Evolutionary conservation across 78 protist species (phyloP).

Genomic region (Dictyostelium firmibasis): DNA sequence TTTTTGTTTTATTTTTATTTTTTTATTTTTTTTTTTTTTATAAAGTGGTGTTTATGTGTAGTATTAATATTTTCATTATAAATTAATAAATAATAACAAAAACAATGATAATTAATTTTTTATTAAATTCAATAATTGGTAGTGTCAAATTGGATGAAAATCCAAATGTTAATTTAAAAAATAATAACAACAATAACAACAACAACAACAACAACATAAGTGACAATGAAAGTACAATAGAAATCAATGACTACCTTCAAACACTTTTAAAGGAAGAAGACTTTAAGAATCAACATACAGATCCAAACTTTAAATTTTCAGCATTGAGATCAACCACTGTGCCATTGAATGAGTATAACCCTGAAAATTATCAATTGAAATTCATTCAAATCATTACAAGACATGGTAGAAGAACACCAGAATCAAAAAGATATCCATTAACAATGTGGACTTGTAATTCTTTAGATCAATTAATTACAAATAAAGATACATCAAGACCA

Average conservation of each 20-base stretch:
- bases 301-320: not conserved
- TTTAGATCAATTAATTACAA: conserved; percentile 19
- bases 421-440: conserved; percentile 26
- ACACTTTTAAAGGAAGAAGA: not conserved
- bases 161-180: not conserved
- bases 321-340: not conserved
- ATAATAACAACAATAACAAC: not conserved
- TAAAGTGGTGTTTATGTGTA: not conserved
- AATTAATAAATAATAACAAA: not conserved
- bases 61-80: not conserved
- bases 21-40: not conserved
- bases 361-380: conserved; percentile 1
- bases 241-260: not conserved
- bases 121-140: not conserved
- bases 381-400: conserved; percentile 54
- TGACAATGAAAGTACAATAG: not conserved
- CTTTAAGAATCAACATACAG: not conserved
- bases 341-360: conserved; percentile 23
- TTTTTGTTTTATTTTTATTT: too few relatives aligned
- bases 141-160: not conserved
- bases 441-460: conserved; percentile 48
- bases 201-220: not conserved
- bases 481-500: conserved; percentile 24
- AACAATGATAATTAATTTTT: not conserved
- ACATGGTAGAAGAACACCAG: conserved; percentile 73